Evolutionary conservation across 1,139 yeast species (phyloP).

Genomic region (Meyerozyma carpophila): DNA sequence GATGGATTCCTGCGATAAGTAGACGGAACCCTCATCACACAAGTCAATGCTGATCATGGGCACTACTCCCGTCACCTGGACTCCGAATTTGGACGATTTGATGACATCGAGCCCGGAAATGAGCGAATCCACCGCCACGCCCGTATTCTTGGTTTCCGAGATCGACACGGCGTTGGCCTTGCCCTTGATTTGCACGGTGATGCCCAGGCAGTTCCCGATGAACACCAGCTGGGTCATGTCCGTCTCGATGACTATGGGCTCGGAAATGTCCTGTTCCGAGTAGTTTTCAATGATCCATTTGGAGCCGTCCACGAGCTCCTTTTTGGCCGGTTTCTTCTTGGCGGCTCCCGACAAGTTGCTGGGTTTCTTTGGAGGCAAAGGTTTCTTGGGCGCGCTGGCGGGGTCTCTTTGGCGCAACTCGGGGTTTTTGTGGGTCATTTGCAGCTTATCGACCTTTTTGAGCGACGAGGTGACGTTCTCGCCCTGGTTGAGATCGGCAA

Average conservation of each 20-base stretch:
- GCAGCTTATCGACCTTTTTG: slow-evolving; percentile 87
- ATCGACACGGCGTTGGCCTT: slow-evolving; percentile 86
- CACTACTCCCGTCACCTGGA: slow-evolving; percentile 75
- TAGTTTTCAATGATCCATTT: slow-evolving; percentile 83
- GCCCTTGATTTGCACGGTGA: slow-evolving; percentile 80
- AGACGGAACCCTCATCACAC: slow-evolving; percentile 79
- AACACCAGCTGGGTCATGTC: slow-evolving; percentile 85
- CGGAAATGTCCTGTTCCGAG: slow-evolving; percentile 41
- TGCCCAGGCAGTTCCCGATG: slow-evolving; percentile 72
- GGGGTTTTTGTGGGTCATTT: slow-evolving; percentile 95
- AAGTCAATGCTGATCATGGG: slow-evolving; percentile 87
- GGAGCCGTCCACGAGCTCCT: slow-evolving; percentile 77
- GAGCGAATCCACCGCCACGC: slow-evolving; percentile 75
- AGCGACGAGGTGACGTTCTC: slow-evolving; percentile 76
- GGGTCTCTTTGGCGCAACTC: slow-evolving; percentile 53
- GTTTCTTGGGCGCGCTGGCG: slow-evolving; percentile 38
- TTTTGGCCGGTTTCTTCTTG: slow-evolving; percentile 63
- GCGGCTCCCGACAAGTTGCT: slow-evolving; percentile 42
- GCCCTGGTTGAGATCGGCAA: slow-evolving; percentile 87
- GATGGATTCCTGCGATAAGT: slow-evolving; percentile 66
- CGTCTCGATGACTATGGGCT: slow-evolving; percentile 63
- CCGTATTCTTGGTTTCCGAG: slow-evolving; percentile 66
- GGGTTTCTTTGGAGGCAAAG: slow-evolving; percentile 75
- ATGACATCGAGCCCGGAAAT: slow-evolving; percentile 87
- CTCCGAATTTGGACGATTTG: slow-evolving; percentile 73